A percentile compares a stretch with the other conserved stretches of the same genome.
Conservation (phyloP, 345 rosid species). For the Moricandia moricandioides region DNA sequence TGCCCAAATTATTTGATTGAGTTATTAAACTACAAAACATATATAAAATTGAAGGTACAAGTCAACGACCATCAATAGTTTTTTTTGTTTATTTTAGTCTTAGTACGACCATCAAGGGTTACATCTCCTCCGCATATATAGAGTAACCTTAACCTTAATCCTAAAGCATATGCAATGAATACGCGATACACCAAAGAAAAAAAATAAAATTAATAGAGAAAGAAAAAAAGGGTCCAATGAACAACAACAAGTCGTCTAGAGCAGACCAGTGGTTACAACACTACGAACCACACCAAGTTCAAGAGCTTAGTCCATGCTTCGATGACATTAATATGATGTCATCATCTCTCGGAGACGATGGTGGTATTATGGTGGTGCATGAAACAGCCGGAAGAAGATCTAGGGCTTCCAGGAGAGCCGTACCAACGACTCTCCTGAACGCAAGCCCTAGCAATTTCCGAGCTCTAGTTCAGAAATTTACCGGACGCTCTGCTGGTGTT, state of each 20-base stretch:
- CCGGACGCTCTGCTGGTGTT: conserved; percentile 50
- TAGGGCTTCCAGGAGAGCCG: conserved; percentile 50
- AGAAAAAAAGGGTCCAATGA: not conserved
- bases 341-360: conserved; percentile 6
- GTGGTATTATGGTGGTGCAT: not conserved
- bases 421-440: conserved; percentile 57
- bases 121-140: conserved; percentile 26
- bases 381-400: conserved; percentile 36
- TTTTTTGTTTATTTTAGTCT: not conserved
- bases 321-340: conserved; percentile 10
- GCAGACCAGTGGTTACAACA: conserved; percentile 24
- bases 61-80: conserved; percentile 27
- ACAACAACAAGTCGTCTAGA: conserved; percentile 7
- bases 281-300: conserved; percentile 23
- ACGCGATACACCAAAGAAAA: conserved; percentile 13
- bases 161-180: conserved; percentile 11
- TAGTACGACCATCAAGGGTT: not conserved
- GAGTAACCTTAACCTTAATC: conserved; percentile 20
- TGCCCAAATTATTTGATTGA: conserved; percentile 25
- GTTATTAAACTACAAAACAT: not conserved
- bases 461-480: conserved; percentile 68
- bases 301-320: conserved; percentile 19
- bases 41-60: conserved; percentile 10
- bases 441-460: conserved; percentile 61
- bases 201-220: not conserved